phyloP scores from a whole-genome alignment of 345 rosid genomes.

The Streptanthus diversifolius region DNA sequence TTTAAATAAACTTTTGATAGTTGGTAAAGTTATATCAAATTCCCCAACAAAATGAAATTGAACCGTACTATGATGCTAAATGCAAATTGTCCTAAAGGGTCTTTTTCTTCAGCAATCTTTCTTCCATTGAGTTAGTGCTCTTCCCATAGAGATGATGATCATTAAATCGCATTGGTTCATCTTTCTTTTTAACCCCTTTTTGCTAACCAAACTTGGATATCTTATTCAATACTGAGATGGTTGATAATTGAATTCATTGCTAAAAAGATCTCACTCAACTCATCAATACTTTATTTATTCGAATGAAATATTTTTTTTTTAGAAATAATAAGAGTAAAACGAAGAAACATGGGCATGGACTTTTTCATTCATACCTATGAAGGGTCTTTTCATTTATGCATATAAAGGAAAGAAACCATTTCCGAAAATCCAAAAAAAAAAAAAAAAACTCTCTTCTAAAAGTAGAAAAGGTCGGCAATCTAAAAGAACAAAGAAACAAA shows the following conservation, averaged over 20 bases:
- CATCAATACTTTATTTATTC: constrained; percentile 14
- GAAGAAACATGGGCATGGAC: constrained; percentile 26
- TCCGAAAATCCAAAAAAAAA: background rate
- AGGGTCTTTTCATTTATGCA: constrained; percentile 21
- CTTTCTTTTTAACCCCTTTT: constrained; percentile 19
- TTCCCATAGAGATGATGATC: constrained; percentile 35
- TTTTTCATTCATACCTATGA: constrained; percentile 31
- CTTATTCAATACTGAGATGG: constrained; percentile 20
- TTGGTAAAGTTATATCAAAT: constrained; percentile 23
- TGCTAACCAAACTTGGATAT: constrained; percentile 11
- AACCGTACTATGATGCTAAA: constrained; percentile 27
- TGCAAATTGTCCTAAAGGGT: constrained; percentile 34
- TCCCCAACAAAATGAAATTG: background rate
- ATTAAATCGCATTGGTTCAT: constrained; percentile 32
- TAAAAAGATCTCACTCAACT: constrained; percentile 8
- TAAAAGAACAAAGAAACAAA: background rate
- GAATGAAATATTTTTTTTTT: background rate
- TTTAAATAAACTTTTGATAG: constrained; percentile 11
- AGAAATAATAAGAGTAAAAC: constrained; percentile 16
- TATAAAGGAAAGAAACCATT: constrained; percentile 20
- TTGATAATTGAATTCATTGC: constrained; percentile 22
- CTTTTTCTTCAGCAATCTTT: constrained; percentile 37
- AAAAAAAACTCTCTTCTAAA: background rate
- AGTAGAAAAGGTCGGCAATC: constrained; percentile 7
- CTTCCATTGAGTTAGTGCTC: constrained; percentile 42